phyloP scores from a whole-genome alignment of 2,329 filamentous ascomycete genomes.

The Pestalotiopsis sp. region DNA sequence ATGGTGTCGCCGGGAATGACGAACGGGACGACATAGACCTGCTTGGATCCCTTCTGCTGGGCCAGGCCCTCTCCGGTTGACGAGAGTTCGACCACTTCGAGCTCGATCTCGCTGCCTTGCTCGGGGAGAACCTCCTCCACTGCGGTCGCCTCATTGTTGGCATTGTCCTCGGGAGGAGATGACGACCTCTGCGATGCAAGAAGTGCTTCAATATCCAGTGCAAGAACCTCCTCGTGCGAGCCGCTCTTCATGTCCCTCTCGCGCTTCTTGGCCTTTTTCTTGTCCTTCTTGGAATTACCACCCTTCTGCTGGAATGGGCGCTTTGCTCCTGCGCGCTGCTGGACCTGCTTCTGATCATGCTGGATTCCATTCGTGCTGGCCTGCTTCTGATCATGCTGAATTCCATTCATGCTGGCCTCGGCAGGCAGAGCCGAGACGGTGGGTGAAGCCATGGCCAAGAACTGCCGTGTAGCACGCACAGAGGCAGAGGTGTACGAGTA shows the following conservation, averaged over 20 bases:
- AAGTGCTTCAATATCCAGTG: constrained; percentile 63
- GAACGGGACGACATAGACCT: constrained; percentile 87
- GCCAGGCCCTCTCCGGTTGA: constrained; percentile 93
- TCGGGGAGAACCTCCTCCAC: constrained; percentile 55
- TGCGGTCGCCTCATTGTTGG: constrained; percentile 25
- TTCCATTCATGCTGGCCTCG: background rate
- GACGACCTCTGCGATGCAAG: constrained; percentile 44
- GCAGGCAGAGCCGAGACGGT: background rate
- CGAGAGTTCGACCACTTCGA: constrained; percentile 81
- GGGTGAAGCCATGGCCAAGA: constrained; percentile 1
- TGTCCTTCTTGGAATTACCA: constrained; percentile 15
- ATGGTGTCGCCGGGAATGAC: constrained; percentile 82
- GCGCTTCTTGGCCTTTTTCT: constrained; percentile 51
- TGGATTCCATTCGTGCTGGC: constrained; percentile 4
- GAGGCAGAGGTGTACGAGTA: background rate
- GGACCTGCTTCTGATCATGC: background rate
- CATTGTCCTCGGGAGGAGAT: constrained; percentile 22
- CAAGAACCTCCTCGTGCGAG: constrained; percentile 68
- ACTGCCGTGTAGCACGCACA: constrained; percentile 2
- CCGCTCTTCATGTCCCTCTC: constrained; percentile 64
- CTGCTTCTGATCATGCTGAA: background rate
- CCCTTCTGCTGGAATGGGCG: constrained; percentile 19
- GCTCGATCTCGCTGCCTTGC: constrained; percentile 74
- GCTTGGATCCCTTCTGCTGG: constrained; percentile 63
- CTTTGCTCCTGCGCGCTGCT: constrained; percentile 16